phyloP scores from a whole-genome alignment of 768 basidiomycete species.

The Cystoderma amianthinum region DNA sequence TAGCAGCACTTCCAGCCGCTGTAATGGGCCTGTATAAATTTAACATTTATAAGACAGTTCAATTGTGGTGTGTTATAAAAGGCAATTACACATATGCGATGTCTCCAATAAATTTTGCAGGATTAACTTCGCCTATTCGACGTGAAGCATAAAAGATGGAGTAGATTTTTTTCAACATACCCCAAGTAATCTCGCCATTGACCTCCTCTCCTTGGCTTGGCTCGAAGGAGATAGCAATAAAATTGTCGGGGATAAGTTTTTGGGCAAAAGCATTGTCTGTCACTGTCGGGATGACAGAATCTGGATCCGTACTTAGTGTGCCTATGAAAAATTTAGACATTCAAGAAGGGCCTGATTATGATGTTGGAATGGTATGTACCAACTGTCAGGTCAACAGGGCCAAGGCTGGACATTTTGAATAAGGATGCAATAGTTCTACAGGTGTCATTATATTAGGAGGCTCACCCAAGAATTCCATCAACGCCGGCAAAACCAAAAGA shows the following conservation, averaged over 20 bases:
- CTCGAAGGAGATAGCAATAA: constrained; percentile 45
- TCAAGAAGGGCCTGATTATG: too few species aligned
- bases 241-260: too few species aligned
- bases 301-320: too few species aligned
- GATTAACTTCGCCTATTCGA: constrained; percentile 35
- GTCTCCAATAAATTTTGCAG: too few species aligned
- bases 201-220: constrained; percentile 30
- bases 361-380: too few species aligned
- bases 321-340: constrained; percentile 47
- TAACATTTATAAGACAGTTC: background rate
- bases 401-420: too few species aligned
- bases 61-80: background rate
- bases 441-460: background rate
- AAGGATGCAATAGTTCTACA: constrained; percentile 2
- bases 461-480: constrained; percentile 63
- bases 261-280: too few species aligned
- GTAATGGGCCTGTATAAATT: constrained; percentile 35
- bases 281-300: constrained; percentile 41
- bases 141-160: constrained; percentile 25
- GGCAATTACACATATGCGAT: constrained; percentile 33
- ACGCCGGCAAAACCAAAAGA: too few species aligned
- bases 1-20: constrained; percentile 31
- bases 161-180: constrained; percentile 16
- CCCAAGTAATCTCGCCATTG: constrained; percentile 56
- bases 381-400: too few species aligned